Percentiles rank a stretch among this genome's conserved stretches.
These are phyloP conservation scores for Naegleria gruberi DNA, from an alignment of 208 protist genomes.

Conservation along the genomic window DNA sequence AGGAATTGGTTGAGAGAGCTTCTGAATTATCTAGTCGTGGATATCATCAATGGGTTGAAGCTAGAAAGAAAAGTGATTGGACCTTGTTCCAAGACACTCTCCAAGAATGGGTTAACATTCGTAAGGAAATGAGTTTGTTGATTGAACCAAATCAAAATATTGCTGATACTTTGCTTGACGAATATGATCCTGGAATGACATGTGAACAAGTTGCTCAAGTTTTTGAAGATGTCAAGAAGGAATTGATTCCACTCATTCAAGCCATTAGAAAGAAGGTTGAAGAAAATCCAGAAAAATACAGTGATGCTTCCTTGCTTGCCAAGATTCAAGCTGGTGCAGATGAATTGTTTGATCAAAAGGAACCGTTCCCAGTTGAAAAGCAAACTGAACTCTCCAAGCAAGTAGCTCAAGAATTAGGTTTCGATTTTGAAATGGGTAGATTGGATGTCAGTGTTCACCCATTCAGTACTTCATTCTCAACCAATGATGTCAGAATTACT, in stretches of 20 bases:
- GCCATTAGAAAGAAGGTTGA: constrained; percentile 51
- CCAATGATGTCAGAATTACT: constrained; percentile 69
- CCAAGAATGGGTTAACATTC: constrained; percentile 59
- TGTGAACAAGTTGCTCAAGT: constrained; percentile 52
- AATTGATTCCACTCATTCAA: constrained; percentile 61
- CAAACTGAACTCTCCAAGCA: constrained; percentile 53
- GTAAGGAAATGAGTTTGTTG: constrained; percentile 54
- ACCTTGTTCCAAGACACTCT: constrained; percentile 54
- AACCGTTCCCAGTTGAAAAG: constrained; percentile 46
- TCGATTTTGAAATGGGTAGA: constrained; percentile 64
- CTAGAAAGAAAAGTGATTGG: constrained; percentile 59
- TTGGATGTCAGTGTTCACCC: constrained; percentile 72
- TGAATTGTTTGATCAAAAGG: constrained; percentile 23
- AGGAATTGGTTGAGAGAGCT: neutral
- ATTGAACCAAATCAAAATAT: constrained; percentile 46
- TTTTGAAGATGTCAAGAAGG: constrained; percentile 60
- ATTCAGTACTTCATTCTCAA: constrained; percentile 61
- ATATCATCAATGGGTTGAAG: constrained; percentile 31
- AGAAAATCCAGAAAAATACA: neutral
- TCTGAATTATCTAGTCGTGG: neutral
- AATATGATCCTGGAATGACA: constrained; percentile 68
- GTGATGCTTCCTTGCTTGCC: neutral
- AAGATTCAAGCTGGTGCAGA: neutral
- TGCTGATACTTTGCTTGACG: constrained; percentile 63
- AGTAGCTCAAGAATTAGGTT: constrained; percentile 44